Percentiles rank a stretch among this genome's conserved stretches.
These are phyloP conservation scores for Globisporangium viniferum DNA, from an alignment of 352 stramenopile genomes.

Conservation along the genomic window DNA sequence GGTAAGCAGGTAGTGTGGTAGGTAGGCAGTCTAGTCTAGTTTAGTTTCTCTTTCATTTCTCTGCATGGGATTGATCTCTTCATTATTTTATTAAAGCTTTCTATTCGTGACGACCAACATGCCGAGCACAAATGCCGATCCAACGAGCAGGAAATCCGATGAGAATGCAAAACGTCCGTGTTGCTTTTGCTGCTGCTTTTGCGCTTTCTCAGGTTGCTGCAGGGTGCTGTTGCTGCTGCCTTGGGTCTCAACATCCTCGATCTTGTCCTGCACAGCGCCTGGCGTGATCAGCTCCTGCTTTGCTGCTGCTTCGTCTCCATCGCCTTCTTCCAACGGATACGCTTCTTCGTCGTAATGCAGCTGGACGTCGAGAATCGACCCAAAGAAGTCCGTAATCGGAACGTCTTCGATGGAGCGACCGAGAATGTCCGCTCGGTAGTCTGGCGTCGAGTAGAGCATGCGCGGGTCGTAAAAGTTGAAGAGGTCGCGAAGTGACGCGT, in stretches of 20 bases:
- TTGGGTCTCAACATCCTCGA: not conserved
- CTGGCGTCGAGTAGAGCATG: slow-evolving; percentile 80
- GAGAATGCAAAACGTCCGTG: slow-evolving; percentile 42
- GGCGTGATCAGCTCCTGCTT: not conserved
- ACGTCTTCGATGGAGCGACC: slow-evolving; percentile 65
- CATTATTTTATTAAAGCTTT: slow-evolving; percentile 37
- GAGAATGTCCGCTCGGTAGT: slow-evolving; percentile 74
- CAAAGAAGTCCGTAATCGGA: slow-evolving; percentile 88
- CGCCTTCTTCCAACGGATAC: slow-evolving; percentile 49
- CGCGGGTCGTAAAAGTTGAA: slow-evolving; percentile 84
- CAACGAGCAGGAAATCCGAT: slow-evolving; percentile 33
- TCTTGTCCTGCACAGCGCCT: not conserved
- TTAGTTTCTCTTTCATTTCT: slow-evolving; percentile 1
- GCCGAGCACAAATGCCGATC: slow-evolving; percentile 19
- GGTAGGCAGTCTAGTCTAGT: not conserved
- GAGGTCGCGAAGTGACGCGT: slow-evolving; percentile 58
- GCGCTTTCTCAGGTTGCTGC: not conserved
- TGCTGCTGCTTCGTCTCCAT: not conserved
- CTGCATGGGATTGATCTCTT: not conserved
- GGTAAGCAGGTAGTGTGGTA: not conserved
- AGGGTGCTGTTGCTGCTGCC: not conserved
- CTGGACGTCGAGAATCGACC: slow-evolving; percentile 80
- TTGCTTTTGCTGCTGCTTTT: not conserved
- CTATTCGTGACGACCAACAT: slow-evolving; percentile 35
- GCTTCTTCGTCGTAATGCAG: slow-evolving; percentile 68